Base-by-base conservation (phyloP, 371 early-diverging fungal genomes). In the Mortierella sp. region DNA sequence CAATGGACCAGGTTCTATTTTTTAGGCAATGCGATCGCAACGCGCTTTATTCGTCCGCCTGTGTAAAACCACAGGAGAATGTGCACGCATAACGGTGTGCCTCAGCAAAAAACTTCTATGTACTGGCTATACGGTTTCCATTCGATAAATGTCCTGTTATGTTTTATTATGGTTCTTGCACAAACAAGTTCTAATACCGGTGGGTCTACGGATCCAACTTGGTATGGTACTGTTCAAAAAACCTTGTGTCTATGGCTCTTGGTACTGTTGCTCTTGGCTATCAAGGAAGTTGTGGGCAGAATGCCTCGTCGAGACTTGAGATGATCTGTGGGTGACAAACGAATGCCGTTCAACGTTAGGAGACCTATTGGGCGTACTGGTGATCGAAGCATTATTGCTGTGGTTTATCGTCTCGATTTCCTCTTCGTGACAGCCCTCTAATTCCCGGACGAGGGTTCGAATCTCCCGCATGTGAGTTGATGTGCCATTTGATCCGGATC, bases 361-460 rank as follows among this genome's bases (percentile, higher is more conserved):
- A 15, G 71, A 70, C 6, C 47, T 21, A 23, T 46, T 50, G 1
- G 64, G 72, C 1, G 72, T 64, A 7, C 46, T 39, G 23, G 53
- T n/a, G 14, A 51, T 42, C 3, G 61, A 51, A 8, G 39, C 52
- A 43, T 41, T 15, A 41, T 26, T 6, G 12, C 8, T 21, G 3
- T 46, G 41, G 23, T 41, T 21, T 0, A 48, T 42, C 9, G 56
- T 27, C 4, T 11, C 4, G 14, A 56, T 47, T 12, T 47, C 50
- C 19, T 43, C 4, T 23, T 47, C 48, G 27, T 60, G 52, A 30
- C 8, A 23, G 26, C 65, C 51, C 39, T 72, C 65, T 28, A 65
- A 60, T 42, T 61, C 72, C 17, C 26, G 42, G 8, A 44, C 66
- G 30, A 56, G 24, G 6, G 58, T 24, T 23, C 42, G 44, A 27